A percentile compares a stretch with the other conserved stretches of the same genome.
Evolutionary conservation across 2,329 filamentous ascomycete genomes (phyloP).

Genomic region (Byssochlamys sp.): DNA sequence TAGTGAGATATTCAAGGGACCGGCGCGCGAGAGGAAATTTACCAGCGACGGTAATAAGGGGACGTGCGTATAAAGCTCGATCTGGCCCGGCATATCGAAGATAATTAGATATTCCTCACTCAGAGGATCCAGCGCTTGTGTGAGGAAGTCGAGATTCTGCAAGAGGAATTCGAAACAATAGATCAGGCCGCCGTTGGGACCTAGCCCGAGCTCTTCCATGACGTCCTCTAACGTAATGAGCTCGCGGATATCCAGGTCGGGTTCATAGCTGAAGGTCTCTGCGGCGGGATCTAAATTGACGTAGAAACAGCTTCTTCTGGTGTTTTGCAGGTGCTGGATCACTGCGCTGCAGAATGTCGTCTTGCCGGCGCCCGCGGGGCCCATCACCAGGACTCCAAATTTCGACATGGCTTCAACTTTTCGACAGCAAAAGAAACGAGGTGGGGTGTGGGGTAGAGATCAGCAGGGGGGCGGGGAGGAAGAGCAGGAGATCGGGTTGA

Average conservation of each 20-base stretch:
- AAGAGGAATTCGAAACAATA: conserved; percentile 96
- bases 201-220: conserved; percentile 87
- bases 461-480: neutral
- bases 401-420: conserved; percentile 59
- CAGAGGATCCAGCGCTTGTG: conserved; percentile 70
- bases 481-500: neutral
- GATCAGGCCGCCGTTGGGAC: conserved; percentile 84
- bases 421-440: neutral
- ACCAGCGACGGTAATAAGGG: conserved; percentile 80
- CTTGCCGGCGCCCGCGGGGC: conserved; percentile 90
- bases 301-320: conserved; percentile 90
- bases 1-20: conserved; percentile 76
- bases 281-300: conserved; percentile 96
- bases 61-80: conserved; percentile 95
- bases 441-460: conserved; percentile 1
- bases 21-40: conserved; percentile 67
- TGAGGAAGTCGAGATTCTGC: conserved; percentile 86
- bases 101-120: conserved; percentile 95
- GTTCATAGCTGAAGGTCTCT: conserved; percentile 81
- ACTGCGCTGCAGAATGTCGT: conserved; percentile 91
- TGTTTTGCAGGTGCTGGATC: conserved; percentile 83
- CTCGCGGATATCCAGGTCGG: conserved; percentile 90
- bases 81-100: conserved; percentile 97
- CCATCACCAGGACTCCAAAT: conserved; percentile 90
- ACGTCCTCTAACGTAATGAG: conserved; percentile 88